Conservation (phyloP, 768 basidiomycete species). For the Macrolepiota dolichaula region DNA sequence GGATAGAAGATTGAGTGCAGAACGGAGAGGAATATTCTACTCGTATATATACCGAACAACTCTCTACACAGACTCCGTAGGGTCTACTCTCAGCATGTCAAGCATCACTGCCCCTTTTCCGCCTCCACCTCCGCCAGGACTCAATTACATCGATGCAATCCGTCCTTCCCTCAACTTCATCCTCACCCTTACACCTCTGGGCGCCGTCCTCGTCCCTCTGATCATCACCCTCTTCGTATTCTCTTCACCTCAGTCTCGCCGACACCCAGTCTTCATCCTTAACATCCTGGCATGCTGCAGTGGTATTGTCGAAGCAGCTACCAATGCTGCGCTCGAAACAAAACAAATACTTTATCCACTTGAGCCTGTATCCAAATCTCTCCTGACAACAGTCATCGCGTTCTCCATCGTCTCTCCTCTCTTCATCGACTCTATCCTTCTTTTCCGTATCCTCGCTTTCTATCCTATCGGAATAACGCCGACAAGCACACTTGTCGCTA, state of each 20-base stretch:
- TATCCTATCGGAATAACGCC: slow-evolving; percentile 24
- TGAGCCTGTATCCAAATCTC: slow-evolving; percentile 12
- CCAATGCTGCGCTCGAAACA: slow-evolving; percentile 20
- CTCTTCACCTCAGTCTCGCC: slow-evolving; percentile 23
- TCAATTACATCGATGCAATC: slow-evolving; percentile 26
- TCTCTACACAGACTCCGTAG: neutral
- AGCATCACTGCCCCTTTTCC: neutral
- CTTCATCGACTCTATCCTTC: slow-evolving; percentile 33
- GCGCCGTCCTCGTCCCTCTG: slow-evolving; percentile 28
- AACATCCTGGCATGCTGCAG: slow-evolving; percentile 25
- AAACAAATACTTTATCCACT: slow-evolving; percentile 17
- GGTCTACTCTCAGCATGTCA: neutral
- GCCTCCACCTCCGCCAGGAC: slow-evolving; percentile 21
- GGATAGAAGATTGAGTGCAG: neutral
- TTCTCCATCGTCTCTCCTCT: slow-evolving; percentile 27
- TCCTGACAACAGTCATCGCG: slow-evolving; percentile 19
- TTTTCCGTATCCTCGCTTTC: slow-evolving; percentile 33
- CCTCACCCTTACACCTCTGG: slow-evolving; percentile 26
- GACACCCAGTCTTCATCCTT: slow-evolving; percentile 27
- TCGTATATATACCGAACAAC: neutral
- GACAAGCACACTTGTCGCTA: slow-evolving; percentile 9
- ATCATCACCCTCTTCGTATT: slow-evolving; percentile 29
- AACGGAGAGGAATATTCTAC: neutral
- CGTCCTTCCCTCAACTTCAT: slow-evolving; percentile 19
- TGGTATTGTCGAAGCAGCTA: slow-evolving; percentile 22